These are phyloP conservation scores for Amyloporia xantha DNA, from an alignment of 768 basidiomycete species.

Conservation along the genomic window DNA sequence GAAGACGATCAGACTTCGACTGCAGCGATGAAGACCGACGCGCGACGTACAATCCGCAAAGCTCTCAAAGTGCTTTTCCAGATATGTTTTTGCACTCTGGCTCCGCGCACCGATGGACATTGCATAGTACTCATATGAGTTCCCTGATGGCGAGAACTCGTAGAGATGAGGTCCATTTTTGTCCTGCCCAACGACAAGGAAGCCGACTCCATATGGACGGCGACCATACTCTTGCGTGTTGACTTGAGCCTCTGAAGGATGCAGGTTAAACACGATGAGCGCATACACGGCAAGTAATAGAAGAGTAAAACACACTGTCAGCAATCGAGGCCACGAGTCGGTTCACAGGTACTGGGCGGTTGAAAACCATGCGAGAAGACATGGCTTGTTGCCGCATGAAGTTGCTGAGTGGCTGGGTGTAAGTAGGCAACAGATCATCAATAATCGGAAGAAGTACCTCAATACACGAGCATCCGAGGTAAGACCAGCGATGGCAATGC, in stretches of 20 bases:
- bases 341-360: slow-evolving; percentile 90
- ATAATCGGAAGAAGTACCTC: slow-evolving; percentile 70
- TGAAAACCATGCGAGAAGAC: slow-evolving; percentile 91
- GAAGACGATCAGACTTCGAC: too few species aligned
- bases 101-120: slow-evolving; percentile 98
- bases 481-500: slow-evolving; percentile 98
- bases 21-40: background rate
- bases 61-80: slow-evolving; percentile 88
- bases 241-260: slow-evolving; percentile 80
- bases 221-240: slow-evolving; percentile 99
- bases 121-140: slow-evolving; percentile 95
- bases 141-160: slow-evolving; percentile 97
- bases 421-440: too few species aligned
- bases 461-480: slow-evolving; percentile 97
- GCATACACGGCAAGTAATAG: slow-evolving; percentile 14
- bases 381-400: slow-evolving; percentile 99
- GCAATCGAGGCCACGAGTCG: slow-evolving; percentile 91
- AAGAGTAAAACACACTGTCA: slow-evolving; percentile 83
- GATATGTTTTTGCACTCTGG: slow-evolving; percentile 97
- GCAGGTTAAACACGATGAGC: background rate
- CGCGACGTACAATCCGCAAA: slow-evolving; percentile 81
- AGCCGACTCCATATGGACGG: slow-evolving; percentile 96
- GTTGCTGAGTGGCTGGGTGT: slow-evolving; percentile 80
- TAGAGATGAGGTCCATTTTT: slow-evolving; percentile 96
- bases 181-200: slow-evolving; percentile 95